A percentile compares a stretch with the other conserved stretches of the same genome.
Evolutionary conservation across 1,139 yeast species (phyloP).

Genomic region (Pichia sp.): DNA sequence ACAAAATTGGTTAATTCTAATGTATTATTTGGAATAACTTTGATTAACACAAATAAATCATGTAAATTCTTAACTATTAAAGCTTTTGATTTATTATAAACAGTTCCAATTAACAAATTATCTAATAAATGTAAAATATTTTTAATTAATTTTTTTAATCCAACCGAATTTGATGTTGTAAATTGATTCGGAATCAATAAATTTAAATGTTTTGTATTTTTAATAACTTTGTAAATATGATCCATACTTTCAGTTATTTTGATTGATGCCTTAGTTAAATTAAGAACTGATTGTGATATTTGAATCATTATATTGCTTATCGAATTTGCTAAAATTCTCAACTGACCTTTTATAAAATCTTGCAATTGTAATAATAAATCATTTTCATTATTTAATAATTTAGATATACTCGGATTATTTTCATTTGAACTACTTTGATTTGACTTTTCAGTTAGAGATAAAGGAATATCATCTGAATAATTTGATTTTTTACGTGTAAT

Average conservation of each 20-base stretch:
- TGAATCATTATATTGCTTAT: slow-evolving; percentile 49
- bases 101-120: slow-evolving; percentile 57
- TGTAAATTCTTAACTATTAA: slow-evolving; percentile 53
- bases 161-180: slow-evolving; percentile 36
- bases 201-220: slow-evolving; percentile 13
- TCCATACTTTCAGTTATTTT: slow-evolving; percentile 42
- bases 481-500: slow-evolving; percentile 13
- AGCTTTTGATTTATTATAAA: slow-evolving; percentile 57
- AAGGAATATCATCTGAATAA: slow-evolving; percentile 18
- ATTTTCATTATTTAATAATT: slow-evolving; percentile 1
- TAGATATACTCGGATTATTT: background rate
- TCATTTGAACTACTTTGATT: background rate
- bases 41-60: slow-evolving; percentile 38
- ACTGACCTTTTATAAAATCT: slow-evolving; percentile 32
- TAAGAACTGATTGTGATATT: slow-evolving; percentile 48
- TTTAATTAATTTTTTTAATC: slow-evolving; percentile 51
- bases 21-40: slow-evolving; percentile 25
- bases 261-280: slow-evolving; percentile 57
- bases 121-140: slow-evolving; percentile 63
- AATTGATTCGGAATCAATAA: slow-evolving; percentile 28
- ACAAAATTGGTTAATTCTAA: slow-evolving; percentile 22
- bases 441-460: slow-evolving; percentile 15
- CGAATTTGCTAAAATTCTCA: slow-evolving; percentile 36
- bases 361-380: slow-evolving; percentile 16
- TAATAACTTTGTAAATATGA: slow-evolving; percentile 16